A percentile compares a stretch with the other conserved stretches of the same genome.
These are phyloP conservation scores for Papiliotrema fonsecae DNA, from an alignment of 1,284 basidiomycete genomes.

Conservation along the genomic window DNA sequence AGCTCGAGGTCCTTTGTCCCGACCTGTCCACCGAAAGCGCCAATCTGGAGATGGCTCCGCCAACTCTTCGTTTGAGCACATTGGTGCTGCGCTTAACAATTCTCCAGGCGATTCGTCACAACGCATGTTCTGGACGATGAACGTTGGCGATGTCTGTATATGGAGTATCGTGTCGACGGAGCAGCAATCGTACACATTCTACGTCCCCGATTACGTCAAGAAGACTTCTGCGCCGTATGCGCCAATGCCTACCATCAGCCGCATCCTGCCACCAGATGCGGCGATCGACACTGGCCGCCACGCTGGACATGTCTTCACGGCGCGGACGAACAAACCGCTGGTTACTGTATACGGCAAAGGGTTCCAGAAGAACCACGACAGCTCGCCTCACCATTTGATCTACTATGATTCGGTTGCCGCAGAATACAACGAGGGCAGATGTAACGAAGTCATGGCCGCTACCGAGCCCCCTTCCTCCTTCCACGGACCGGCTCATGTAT, in stretches of 20 bases:
- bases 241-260: slow-evolving; percentile 76
- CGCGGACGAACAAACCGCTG: slow-evolving; percentile 28
- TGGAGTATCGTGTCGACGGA: slow-evolving; percentile 48
- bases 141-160: slow-evolving; percentile 37
- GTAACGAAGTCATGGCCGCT: slow-evolving; percentile 58
- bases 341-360: slow-evolving; percentile 70
- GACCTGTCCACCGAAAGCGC: slow-evolving; percentile 35
- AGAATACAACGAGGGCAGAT: slow-evolving; percentile 78
- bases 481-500: slow-evolving; percentile 60
- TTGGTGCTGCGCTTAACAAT: background rate
- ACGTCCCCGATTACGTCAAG: slow-evolving; percentile 63
- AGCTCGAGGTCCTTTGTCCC: slow-evolving; percentile 23
- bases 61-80: slow-evolving; percentile 2
- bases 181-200: slow-evolving; percentile 69
- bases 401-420: slow-evolving; percentile 87
- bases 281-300: slow-evolving; percentile 21
- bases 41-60: slow-evolving; percentile 20
- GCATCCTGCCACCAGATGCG: slow-evolving; percentile 70
- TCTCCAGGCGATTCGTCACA: background rate
- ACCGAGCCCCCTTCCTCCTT: slow-evolving; percentile 36
- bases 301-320: slow-evolving; percentile 36
- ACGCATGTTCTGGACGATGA: slow-evolving; percentile 28
- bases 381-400: slow-evolving; percentile 49
- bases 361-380: slow-evolving; percentile 70
- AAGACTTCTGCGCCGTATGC: slow-evolving; percentile 65